Evolutionary conservation across 495 filamentous ascomycete species (phyloP).

Genomic region (Penicillium cosmopolitanum): DNA sequence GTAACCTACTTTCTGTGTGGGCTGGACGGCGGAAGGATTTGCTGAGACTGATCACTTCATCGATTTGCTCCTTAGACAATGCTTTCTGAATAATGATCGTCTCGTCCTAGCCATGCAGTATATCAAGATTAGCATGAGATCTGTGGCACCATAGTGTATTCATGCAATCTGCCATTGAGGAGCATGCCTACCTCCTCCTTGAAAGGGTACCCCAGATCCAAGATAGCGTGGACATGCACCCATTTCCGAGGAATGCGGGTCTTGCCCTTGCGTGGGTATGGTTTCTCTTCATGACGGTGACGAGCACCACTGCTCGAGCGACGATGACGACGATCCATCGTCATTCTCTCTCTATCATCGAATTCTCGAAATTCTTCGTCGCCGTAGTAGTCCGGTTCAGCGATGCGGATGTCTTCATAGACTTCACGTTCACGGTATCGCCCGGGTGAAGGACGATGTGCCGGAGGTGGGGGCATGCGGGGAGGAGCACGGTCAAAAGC

Average conservation of each 20-base stretch:
- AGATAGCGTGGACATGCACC: constrained; percentile 74
- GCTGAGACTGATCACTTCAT: constrained; percentile 81
- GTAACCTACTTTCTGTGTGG: constrained; percentile 35
- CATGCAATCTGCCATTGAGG: not conserved
- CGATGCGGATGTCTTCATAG: constrained; percentile 67
- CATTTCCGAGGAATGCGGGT: constrained; percentile 80
- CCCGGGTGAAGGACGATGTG: constrained; percentile 41
- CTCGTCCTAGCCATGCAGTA: constrained; percentile 58
- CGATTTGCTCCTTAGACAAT: constrained; percentile 85
- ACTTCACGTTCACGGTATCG: constrained; percentile 55
- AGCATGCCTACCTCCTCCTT: constrained; percentile 69
- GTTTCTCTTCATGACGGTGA: constrained; percentile 49
- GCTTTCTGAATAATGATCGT: constrained; percentile 79
- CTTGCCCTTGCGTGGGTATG: constrained; percentile 82
- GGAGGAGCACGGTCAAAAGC: constrained; percentile 44
- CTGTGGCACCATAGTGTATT: not conserved
- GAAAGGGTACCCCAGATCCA: constrained; percentile 84
- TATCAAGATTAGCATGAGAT: not conserved
- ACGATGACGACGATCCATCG: constrained; percentile 33
- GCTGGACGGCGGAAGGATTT: constrained; percentile 58
- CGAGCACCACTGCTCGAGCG: constrained; percentile 49
- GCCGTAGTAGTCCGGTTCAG: constrained; percentile 67
- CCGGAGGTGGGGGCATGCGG: constrained; percentile 33
- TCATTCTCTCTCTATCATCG: constrained; percentile 53
- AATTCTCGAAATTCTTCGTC: constrained; percentile 68